Evolutionary conservation across 805 yeast genomes (phyloP), one percentile per base, ranked within the genome.

Genomic region (Candida patagonica): DNA sequence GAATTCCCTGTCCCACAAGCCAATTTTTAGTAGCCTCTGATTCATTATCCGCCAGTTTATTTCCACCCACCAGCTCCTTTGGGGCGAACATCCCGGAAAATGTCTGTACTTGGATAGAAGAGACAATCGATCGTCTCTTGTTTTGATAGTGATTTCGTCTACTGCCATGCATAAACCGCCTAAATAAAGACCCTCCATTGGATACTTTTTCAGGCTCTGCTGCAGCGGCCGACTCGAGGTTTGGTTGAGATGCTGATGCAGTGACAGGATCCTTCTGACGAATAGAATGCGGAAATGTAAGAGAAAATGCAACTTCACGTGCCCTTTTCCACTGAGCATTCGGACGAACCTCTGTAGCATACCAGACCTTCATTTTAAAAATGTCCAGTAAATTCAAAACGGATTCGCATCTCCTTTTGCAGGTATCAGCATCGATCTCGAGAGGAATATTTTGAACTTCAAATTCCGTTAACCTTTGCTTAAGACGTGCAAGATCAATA

Each of bases 1-100:
- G 61, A 19, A 56, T 54, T 2, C 54, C 50, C 41, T 53, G 52
- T 9, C 54, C 52, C 12, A 53, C 47, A 35, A 61, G 42, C 52
- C 53, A 60, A 17, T 48, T 42, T 26, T 42, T 31, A 5, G 60
- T 56, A 0, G 47, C 40, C 12, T 59, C 62, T 4, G 59, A 54
- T 32, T 61, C 65, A 15, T 56, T 48, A 38, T 61, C 65, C 5
- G 56, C 50, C 21, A 61, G 54, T 38, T 61, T 61, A 32, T 47
- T 46, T 13, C 47, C 49, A 2, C 54, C 52, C 4, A 52, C 57
- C 20, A 44, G 44, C 29, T 52, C 54, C 15, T 47, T 49, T 10
- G 53, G 48, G 13, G 55, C 56, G 44, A 52, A 59, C 46, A 60
- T 54, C 9, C 54, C 47, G 13, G 57, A 30, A 15, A 41, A 30